These are phyloP conservation scores for Chaetomium cochliodes DNA, from an alignment of 495 filamentous ascomycete species.

Conservation along the genomic window DNA sequence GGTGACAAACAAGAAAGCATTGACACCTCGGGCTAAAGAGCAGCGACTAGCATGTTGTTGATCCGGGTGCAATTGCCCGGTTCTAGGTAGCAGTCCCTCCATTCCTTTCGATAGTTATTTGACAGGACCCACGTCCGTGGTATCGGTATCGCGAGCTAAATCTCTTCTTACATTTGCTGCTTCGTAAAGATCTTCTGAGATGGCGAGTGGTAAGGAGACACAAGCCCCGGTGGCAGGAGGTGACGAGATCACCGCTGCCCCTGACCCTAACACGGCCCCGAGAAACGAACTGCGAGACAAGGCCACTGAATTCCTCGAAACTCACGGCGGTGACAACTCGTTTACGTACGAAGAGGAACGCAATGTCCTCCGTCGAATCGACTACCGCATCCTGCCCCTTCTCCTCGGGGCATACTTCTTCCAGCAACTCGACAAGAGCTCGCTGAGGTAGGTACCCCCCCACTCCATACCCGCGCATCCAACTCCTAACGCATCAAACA, in stretches of 20 bases:
- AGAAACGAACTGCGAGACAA: slow-evolving; percentile 31
- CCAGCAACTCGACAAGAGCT: slow-evolving; percentile 55
- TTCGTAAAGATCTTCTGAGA: background rate
- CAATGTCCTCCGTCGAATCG: slow-evolving; percentile 45
- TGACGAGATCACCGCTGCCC: slow-evolving; percentile 31
- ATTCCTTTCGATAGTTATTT: background rate
- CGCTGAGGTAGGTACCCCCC: slow-evolving; percentile 36
- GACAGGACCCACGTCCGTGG: slow-evolving; percentile 8
- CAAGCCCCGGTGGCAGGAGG: background rate
- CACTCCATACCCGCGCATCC: background rate
- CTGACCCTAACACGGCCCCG: slow-evolving; percentile 2
- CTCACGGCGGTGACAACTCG: slow-evolving; percentile 36
- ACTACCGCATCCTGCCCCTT: slow-evolving; percentile 50
- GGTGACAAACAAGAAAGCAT: no score
- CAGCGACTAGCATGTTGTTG: background rate
- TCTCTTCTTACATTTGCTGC: background rate
- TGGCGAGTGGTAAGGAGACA: slow-evolving; percentile 3
- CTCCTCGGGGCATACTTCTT: slow-evolving; percentile 54
- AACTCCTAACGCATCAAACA: background rate
- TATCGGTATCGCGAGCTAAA: background rate
- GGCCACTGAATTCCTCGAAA: slow-evolving; percentile 44
- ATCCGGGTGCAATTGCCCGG: background rate
- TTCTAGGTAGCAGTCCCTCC: background rate
- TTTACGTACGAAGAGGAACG: slow-evolving; percentile 44
- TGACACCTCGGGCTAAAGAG: background rate